Conservation (phyloP, 2,329 filamentous ascomycete genomes). For the Diaporthe aspalathi region DNA sequence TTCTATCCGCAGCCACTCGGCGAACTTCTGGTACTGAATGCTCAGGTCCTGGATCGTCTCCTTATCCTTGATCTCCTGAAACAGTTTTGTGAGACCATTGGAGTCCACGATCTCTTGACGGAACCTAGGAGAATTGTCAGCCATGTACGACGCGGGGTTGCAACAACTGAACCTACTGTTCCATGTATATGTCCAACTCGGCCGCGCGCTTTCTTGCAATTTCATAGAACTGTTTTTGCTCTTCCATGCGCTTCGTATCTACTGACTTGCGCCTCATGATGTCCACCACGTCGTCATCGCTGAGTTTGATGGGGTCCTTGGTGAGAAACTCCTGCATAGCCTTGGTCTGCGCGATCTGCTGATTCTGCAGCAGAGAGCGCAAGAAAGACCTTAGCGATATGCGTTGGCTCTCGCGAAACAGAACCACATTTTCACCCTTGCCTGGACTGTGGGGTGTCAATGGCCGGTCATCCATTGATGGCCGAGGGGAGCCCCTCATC, state of each 20-base stretch:
- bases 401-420: constrained; percentile 90
- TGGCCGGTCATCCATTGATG: constrained; percentile 57
- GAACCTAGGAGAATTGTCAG: constrained; percentile 57
- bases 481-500: constrained; percentile 53
- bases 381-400: constrained; percentile 92
- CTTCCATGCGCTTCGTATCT: constrained; percentile 88
- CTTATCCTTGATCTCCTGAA: constrained; percentile 93
- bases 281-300: constrained; percentile 85
- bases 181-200: constrained; percentile 98
- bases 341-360: constrained; percentile 83
- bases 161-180: constrained; percentile 70
- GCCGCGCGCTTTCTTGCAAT: constrained; percentile 90
- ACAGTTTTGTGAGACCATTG: constrained; percentile 91
- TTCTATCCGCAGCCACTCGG: constrained; percentile 97
- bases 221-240: constrained; percentile 95
- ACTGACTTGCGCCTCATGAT: constrained; percentile 82
- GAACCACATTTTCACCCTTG: constrained; percentile 55
- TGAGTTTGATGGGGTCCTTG: constrained; percentile 75
- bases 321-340: constrained; percentile 88
- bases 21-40: constrained; percentile 97
- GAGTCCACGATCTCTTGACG: constrained; percentile 74
- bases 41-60: constrained; percentile 87
- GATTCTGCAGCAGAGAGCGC: constrained; percentile 85
- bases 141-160: constrained; percentile 7
- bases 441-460: constrained; percentile 46